Evolutionary conservation across 1,284 basidiomycete species (phyloP), one percentile per base, ranked within the genome.

Genomic region (Hypsizygus ulmarius): DNA sequence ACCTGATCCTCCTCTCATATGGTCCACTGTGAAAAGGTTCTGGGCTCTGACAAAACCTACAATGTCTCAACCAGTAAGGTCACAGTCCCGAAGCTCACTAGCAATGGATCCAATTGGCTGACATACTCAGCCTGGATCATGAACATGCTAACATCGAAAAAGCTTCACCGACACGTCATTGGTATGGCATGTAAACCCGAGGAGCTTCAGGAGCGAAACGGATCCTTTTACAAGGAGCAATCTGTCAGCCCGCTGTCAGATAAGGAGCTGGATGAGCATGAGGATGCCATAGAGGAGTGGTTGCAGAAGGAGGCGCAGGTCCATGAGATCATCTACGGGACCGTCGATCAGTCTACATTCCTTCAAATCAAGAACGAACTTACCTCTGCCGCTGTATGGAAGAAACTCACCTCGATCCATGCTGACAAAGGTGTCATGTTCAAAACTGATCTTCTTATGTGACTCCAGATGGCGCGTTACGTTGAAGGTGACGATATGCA

Each of bases 281-380:
- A 59, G 34, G 50, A 51, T 11, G 43, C 49, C 7, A 1, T 62
- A 3, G 59, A 64, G 27, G 49, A 53, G 6, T 68, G 56, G 39
- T 33, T 55, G n/a, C 49, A 58, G 39, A 56, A 59, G 39, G 48
- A 66, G 39, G 59, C 59, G 0, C 47, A 52, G 33, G 56, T 61
- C 41, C 50, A 48, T 2, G 49, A 64, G 28, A 48, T 64, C 40
- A 58, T 67, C 51, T 61, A 64, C 43, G 38, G 55, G 14, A 59
- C 57, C 2, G 49, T 64, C 12, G 44, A 45, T 21, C 35, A 52
- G 35, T 55, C 56, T 8, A 59, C 44, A 7, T 59, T 60, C 47
- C 43, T 15, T 15, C 41, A 42, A 32, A 32, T 42, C 40, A 42
- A 42, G 40, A 42, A 43, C 16, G 32, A 43, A 25, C 8, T n/a